phyloP scores from a whole-genome alignment of 768 basidiomycete species.

The Dacryopinax primogenitus region DNA sequence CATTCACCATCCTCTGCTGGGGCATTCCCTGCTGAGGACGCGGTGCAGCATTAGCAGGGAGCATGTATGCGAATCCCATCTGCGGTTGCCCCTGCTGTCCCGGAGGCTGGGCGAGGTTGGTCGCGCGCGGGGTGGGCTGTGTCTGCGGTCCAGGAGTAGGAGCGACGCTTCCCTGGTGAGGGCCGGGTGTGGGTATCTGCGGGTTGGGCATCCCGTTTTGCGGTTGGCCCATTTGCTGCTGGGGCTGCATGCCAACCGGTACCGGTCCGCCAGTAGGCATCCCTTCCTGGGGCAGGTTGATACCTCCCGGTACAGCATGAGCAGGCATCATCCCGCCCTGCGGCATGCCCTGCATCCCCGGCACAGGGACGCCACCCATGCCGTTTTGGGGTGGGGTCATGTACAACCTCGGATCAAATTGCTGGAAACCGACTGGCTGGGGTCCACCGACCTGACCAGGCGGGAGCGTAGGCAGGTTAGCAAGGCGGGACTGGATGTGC shows the following conservation, averaged over 20 bases:
- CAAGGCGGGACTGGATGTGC: constrained; percentile 19
- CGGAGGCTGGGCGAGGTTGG: background rate
- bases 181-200: background rate
- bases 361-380: constrained; percentile 9
- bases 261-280: background rate
- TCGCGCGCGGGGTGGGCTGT: background rate
- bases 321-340: constrained; percentile 29
- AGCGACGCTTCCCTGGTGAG: background rate
- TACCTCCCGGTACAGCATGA: constrained; percentile 21
- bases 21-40: background rate
- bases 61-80: background rate
- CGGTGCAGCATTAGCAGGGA: background rate
- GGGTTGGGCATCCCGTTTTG: constrained; percentile 15
- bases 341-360: constrained; percentile 20
- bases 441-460: constrained; percentile 16
- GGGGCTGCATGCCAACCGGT: constrained; percentile 18
- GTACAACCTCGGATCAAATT: background rate
- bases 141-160: background rate
- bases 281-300: background rate
- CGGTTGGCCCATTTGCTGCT: constrained; percentile 8
- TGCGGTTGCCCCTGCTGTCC: background rate
- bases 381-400: background rate
- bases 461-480: constrained; percentile 27
- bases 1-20: background rate
- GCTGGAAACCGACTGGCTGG: constrained; percentile 20